Evolutionary conservation across 1,284 basidiomycete genomes (phyloP), one percentile per base, ranked within the genome.

Genomic region (Cutaneotrichosporon mucoides): DNA sequence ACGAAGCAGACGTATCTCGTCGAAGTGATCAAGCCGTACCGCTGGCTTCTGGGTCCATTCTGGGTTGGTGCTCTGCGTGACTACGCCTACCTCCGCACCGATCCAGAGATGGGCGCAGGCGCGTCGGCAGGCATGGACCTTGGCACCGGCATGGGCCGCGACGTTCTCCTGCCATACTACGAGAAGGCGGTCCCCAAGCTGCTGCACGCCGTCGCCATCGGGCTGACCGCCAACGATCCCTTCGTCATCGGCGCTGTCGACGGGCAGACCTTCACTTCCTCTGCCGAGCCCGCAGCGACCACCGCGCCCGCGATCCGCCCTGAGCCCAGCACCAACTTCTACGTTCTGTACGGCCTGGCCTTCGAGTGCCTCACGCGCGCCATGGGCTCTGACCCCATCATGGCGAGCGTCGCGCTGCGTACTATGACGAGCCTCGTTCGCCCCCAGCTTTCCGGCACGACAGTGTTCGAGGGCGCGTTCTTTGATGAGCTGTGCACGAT

Each of bases 131-230:
- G 87, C 0, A 79, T 92, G 47, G 92, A 95, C 67, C 84, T 88
- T 2, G 87, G 89, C 4, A 88, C 88, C 6, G 92, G 88, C 53
- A 81, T 98, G 12, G 92, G 92, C 3, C 87, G 90, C 65, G 93
- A 96, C 65, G 90, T 96, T 4, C 80, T 96, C 3, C 78, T 97
- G 48, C 94, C 92, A 89, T 96, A 94, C 73, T 97, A 96, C 70
- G 82, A 87, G 40, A 84, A 85, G 38, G 84, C 92, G 1, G 96
- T 93, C 86, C 81, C 86, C 0, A 84, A 86, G 55, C 88, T 98
- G 62, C 80, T 99, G 4, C 88, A 92, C 67, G 96, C 96, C 3
- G 84, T 95, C 1, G 88, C 90, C 0, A 86, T 85, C 2, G 82
- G 87, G 2, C 90, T 98, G 85, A 83, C 88, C 59, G 80, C 81